Evolutionary conservation across 2,329 filamentous ascomycete species (phyloP).

Genomic region (Juglanconis sp.): DNA sequence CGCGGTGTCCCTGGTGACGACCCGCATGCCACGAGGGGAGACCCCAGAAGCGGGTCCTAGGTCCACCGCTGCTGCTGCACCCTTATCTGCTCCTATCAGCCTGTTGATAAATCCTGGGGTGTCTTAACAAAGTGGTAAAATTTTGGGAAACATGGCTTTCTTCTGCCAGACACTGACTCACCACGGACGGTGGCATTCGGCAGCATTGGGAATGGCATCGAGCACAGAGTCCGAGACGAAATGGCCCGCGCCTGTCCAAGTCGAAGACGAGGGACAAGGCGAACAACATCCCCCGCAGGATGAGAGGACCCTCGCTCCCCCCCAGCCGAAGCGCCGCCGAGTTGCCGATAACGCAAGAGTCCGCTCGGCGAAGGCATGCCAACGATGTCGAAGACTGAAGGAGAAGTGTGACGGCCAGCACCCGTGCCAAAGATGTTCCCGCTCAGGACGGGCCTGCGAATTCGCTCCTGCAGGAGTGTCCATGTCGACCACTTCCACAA

Average conservation of each 20-base stretch:
- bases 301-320: not conserved
- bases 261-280: conserved; percentile 1
- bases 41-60: conserved; percentile 1
- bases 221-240: conserved; percentile 3
- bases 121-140: not conserved
- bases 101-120: not conserved
- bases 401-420: conserved; percentile 22
- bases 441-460: conserved; percentile 19
- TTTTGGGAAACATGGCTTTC: not conserved
- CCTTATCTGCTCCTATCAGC: conserved; percentile 4
- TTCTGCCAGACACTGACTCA: not conserved
- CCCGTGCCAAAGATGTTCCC: conserved; percentile 19
- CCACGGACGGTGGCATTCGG: not conserved
- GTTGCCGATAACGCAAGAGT: conserved; percentile 15
- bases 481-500: conserved; percentile 2
- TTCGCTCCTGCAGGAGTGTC: conserved; percentile 8
- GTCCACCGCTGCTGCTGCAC: conserved; percentile 6
- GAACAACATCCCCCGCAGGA: not conserved
- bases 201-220: conserved; percentile 4
- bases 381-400: conserved; percentile 21
- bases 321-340: conserved; percentile 16
- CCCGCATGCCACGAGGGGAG: conserved; percentile 17
- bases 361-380: conserved; percentile 16
- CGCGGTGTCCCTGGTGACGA: not conserved
- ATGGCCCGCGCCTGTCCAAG: conserved; percentile 4